These are phyloP conservation scores for Blastobotrys malaysiensis DNA, from an alignment of 1,139 yeast species.

Conservation along the genomic window DNA sequence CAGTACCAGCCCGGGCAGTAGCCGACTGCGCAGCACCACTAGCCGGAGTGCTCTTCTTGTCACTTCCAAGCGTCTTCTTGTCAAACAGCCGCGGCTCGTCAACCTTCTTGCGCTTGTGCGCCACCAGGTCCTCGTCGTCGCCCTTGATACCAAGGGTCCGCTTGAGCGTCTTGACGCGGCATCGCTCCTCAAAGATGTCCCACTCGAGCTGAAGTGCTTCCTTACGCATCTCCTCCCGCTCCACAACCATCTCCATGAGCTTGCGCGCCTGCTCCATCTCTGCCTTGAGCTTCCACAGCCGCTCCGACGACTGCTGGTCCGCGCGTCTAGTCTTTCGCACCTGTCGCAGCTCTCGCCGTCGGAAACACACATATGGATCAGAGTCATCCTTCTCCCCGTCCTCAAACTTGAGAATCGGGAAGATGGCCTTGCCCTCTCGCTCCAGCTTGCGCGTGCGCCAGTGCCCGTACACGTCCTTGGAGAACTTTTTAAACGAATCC, in stretches of 20 bases:
- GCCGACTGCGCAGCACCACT: constrained; percentile 14
- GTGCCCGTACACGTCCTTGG: constrained; percentile 66
- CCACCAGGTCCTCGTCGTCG: constrained; percentile 77
- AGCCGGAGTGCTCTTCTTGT: constrained; percentile 13
- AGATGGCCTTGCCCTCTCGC: constrained; percentile 64
- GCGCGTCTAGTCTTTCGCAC: constrained; percentile 95
- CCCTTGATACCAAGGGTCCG: constrained; percentile 71
- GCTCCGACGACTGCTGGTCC: constrained; percentile 84
- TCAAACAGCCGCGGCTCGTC: constrained; percentile 15
- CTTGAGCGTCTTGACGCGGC: constrained; percentile 65
- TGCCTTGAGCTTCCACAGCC: constrained; percentile 64
- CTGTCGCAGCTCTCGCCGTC: constrained; percentile 93
- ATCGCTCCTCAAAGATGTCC: constrained; percentile 64
- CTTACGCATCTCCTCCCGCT: constrained; percentile 62
- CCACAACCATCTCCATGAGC: constrained; percentile 62
- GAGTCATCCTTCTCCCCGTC: constrained; percentile 86
- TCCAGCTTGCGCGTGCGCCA: constrained; percentile 73
- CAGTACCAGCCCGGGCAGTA: constrained; percentile 12
- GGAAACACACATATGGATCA: constrained; percentile 93
- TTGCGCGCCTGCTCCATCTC: constrained; percentile 77
- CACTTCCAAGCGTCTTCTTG: constrained; percentile 10
- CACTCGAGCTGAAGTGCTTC: constrained; percentile 55
- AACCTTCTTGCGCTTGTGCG: constrained; percentile 71
- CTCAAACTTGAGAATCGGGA: constrained; percentile 77
- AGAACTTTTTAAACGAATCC: constrained; percentile 56